A percentile compares a stretch with the other conserved stretches of the same genome.
These are phyloP conservation scores for Neurospora hispaniola DNA, from an alignment of 495 filamentous ascomycete genomes.

Conservation along the genomic window DNA sequence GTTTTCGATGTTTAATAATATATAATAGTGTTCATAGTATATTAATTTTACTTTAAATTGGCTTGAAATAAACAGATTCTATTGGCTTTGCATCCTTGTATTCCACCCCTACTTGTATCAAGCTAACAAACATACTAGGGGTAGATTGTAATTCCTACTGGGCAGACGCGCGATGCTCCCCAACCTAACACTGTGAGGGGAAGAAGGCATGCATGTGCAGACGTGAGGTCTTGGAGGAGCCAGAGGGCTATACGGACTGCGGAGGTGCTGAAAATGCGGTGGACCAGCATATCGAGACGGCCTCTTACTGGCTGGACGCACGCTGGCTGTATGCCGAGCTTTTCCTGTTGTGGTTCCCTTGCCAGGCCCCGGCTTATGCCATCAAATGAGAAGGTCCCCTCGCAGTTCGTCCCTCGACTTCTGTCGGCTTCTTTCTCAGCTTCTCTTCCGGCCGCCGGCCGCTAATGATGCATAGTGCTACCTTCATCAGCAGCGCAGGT, in stretches of 20 bases:
- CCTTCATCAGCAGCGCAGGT: background rate
- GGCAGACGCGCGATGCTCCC: background rate
- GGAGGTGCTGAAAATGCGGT: slow-evolving; percentile 10
- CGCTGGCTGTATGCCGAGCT: slow-evolving; percentile 9
- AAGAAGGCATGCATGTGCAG: background rate
- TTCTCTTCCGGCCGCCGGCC: slow-evolving; percentile 3
- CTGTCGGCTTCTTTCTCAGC: slow-evolving; percentile 22
- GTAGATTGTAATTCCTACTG: background rate
- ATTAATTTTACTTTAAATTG: no score
- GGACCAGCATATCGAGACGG: background rate
- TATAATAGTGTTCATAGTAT: no score
- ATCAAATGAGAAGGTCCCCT: slow-evolving; percentile 1
- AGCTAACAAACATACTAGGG: no score
- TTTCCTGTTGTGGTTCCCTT: slow-evolving; percentile 10
- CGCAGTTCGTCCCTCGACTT: slow-evolving; percentile 16
- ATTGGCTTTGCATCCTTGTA: no score
- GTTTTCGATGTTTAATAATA: no score
- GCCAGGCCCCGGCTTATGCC: slow-evolving; percentile 10
- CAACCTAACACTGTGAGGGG: background rate
- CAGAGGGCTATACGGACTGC: slow-evolving; percentile 10
- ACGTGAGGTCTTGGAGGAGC: background rate
- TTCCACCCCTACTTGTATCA: no score
- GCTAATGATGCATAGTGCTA: background rate
- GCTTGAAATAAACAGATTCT: no score
- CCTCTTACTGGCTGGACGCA: background rate